phyloP scores from a whole-genome alignment of 2,329 filamentous ascomycete genomes.

The Aspergillus sp. region DNA sequence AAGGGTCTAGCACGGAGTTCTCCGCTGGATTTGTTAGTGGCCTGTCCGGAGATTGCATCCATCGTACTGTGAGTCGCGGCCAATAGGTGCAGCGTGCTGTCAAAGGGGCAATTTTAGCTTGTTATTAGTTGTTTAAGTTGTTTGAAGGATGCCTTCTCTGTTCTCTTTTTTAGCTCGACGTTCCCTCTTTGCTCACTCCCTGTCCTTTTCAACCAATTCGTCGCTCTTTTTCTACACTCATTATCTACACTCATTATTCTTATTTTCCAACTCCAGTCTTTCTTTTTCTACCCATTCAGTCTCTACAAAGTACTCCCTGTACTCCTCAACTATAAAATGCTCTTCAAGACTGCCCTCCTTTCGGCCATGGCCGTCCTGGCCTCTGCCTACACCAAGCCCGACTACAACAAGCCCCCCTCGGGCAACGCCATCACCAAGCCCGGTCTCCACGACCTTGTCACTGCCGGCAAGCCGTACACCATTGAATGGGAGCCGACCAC shows the following conservation, averaged over 20 bases:
- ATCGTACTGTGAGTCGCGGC: not conserved
- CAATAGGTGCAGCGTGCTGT: not conserved
- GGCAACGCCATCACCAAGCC: conserved; percentile 52
- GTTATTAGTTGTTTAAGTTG: not conserved
- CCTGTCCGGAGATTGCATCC: not conserved
- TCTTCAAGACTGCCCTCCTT: conserved; percentile 30
- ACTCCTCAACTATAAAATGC: conserved; percentile 23
- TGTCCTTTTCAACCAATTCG: no score
- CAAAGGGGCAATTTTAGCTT: not conserved
- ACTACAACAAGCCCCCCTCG: conserved; percentile 26
- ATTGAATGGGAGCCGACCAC: conserved; percentile 49
- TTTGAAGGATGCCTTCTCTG: not conserved
- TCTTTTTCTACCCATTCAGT: not conserved
- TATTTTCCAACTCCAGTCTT: not conserved
- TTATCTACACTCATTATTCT: no score
- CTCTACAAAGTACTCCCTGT: not conserved
- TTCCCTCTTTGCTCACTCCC: not conserved
- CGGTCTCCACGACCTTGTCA: conserved; percentile 45
- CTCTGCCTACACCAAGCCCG: conserved; percentile 29
- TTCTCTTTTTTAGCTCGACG: not conserved
- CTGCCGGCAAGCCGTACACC: conserved; percentile 47
- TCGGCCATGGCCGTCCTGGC: conserved; percentile 33
- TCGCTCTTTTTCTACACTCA: no score
- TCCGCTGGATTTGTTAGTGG: not conserved
- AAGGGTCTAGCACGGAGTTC: not conserved